Conservation (phyloP, 768 basidiomycete species). For the Pleurotus eryngii region DNA sequence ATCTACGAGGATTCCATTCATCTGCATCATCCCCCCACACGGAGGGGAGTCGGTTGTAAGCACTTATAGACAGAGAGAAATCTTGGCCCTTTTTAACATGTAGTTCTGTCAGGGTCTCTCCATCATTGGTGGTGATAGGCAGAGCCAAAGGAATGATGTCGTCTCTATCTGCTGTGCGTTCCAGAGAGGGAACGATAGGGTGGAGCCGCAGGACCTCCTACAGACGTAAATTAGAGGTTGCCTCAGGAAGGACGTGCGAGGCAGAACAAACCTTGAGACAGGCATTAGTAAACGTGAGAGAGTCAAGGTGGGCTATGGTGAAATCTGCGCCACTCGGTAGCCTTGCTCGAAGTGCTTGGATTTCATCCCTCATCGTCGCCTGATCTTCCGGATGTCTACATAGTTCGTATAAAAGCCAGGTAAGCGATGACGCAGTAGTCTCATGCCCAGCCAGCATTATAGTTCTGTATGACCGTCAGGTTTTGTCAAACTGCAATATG, state of each 20-base stretch:
- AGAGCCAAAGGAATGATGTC: conserved; percentile 40
- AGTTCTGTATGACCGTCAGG: background rate
- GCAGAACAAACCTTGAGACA: conserved; percentile 1
- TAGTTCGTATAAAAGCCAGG: conserved; percentile 46
- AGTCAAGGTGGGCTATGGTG: background rate
- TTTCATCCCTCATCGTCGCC: conserved; percentile 41
- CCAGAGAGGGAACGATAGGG: conserved; percentile 23
- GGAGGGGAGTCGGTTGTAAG: conserved; percentile 23
- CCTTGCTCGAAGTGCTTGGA: conserved; percentile 20
- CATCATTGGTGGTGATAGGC: conserved; percentile 30
- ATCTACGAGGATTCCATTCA: conserved; percentile 17
- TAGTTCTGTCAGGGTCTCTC: conserved; percentile 28
- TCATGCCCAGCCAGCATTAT: conserved; percentile 31
- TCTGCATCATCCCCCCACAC: conserved; percentile 20
- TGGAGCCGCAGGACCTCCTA: conserved; percentile 30
- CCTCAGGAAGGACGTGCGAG: background rate
- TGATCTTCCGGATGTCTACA: conserved; percentile 42
- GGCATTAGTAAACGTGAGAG: conserved; percentile 5
- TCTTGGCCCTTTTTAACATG: conserved; percentile 31
- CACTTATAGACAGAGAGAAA: conserved; percentile 30
- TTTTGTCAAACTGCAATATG: background rate
- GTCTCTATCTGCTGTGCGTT: conserved; percentile 23
- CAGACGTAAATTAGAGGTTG: background rate
- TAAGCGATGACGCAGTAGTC: conserved; percentile 36
- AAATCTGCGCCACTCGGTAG: background rate